Evolutionary conservation across 176 grass and related monocot genomes (phyloP).

Genomic region (Bonia amplexicaulis): DNA sequence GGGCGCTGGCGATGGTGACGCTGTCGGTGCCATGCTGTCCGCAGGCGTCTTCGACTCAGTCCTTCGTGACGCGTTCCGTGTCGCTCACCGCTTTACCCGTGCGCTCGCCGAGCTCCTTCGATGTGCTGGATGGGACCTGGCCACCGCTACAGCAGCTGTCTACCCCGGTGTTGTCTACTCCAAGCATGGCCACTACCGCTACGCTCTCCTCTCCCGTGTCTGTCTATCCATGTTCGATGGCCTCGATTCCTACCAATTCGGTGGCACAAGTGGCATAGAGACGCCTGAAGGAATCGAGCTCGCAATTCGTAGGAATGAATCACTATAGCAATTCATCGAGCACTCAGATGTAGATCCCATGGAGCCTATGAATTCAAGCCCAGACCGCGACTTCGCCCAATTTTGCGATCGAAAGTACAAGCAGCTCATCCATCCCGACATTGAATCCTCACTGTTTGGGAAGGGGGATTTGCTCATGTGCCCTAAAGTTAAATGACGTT

Average conservation of each 20-base stretch:
- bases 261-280: neutral
- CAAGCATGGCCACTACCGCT: conserved; percentile 59
- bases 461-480: no score
- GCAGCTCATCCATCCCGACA: conserved; percentile 75
- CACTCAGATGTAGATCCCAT: conserved; percentile 75
- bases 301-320: conserved; percentile 50
- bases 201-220: conserved; percentile 74
- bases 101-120: conserved; percentile 59
- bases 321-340: conserved; percentile 82
- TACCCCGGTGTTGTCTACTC: conserved; percentile 63
- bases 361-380: conserved; percentile 65
- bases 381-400: conserved; percentile 60
- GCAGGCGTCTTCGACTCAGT: conserved; percentile 87
- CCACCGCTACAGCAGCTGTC: conserved; percentile 49
- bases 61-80: conserved; percentile 75
- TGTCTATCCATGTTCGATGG: conserved; percentile 83
- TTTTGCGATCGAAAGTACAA: conserved; percentile 81
- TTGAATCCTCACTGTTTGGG: conserved; percentile 62
- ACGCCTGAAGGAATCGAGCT: conserved; percentile 34
- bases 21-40: conserved; percentile 69
- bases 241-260: conserved; percentile 71
- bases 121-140: conserved; percentile 61
- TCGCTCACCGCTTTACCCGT: conserved; percentile 79
- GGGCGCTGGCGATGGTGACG: conserved; percentile 36
- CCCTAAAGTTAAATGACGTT: no score